These are phyloP conservation scores for Pisolithus thermaeus DNA, from an alignment of 1,284 basidiomycete species.

Conservation along the genomic window DNA sequence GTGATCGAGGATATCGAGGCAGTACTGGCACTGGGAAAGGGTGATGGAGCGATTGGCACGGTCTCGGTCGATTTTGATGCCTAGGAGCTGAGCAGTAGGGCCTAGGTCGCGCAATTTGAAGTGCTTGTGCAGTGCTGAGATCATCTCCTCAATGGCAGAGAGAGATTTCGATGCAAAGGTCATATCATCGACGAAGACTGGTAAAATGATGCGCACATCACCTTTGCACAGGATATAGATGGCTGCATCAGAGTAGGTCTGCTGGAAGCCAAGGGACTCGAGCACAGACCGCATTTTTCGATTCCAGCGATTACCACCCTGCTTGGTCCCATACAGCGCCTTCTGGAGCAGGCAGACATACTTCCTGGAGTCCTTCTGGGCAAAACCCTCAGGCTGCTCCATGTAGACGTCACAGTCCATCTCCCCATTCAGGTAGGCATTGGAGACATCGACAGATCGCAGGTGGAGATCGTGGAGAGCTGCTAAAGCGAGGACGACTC, in stretches of 20 bases:
- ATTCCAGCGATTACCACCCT: not conserved
- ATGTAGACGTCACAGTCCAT: no score
- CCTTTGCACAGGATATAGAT: conserved; percentile 1
- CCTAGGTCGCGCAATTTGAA: conserved; percentile 36
- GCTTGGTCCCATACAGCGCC: conserved; percentile 13
- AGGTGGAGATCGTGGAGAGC: no score
- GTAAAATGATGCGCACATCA: conserved; percentile 10
- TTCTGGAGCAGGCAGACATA: conserved; percentile 21
- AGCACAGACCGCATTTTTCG: not conserved
- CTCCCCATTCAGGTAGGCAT: no score
- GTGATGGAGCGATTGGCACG: conserved; percentile 3
- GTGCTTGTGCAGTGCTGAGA: conserved; percentile 18
- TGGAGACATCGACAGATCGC: no score
- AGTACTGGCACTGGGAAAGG: not conserved
- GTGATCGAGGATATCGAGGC: conserved; percentile 23
- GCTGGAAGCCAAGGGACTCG: not conserved
- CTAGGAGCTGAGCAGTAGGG: conserved; percentile 28
- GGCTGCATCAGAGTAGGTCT: not conserved
- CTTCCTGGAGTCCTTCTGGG: conserved; percentile 3
- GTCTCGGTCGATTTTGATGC: conserved; percentile 31
- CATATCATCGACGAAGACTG: conserved; percentile 4
- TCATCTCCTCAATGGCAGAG: conserved; percentile 14
- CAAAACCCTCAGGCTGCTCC: conserved; percentile 21
- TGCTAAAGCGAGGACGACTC: no score
- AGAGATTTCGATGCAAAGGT: conserved; percentile 4